Evolutionary conservation across 2,329 filamentous ascomycete genomes (phyloP), one percentile per base, ranked within the genome.

Genomic region (Daldinia sp.): DNA sequence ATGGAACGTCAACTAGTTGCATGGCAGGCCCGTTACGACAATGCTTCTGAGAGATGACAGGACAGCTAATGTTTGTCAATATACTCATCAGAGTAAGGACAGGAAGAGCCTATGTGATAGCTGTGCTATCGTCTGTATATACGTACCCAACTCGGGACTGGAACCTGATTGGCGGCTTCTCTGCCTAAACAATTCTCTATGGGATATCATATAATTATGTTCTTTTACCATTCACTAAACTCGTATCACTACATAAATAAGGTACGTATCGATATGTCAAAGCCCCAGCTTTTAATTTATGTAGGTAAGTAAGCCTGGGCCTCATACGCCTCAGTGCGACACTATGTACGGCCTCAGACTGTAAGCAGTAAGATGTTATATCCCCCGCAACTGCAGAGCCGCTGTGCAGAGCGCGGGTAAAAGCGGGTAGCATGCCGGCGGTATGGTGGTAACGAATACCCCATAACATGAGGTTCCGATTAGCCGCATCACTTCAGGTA

Each of bases 1-100:
- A 74, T 71, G 71, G 28, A n/a, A 12, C 51, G 7, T 3, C 1
- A 68, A 1, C 13, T 76, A 42, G 63, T 42, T 10, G 55, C 56
- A 28, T 76, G 74, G 75, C 61, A 75, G 3, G 37, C 23, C 10
- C 23, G 50, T 6, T 76, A 57, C 44, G n/a, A 58, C 4, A 42
- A 56, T 1, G 65, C 59, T 33, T 72, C 70, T 2, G 64, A 66
- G 28, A 54, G 30, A 9, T 55, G 37, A 50, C 56, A 30, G 9
- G 18, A 20, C 18, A 42, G 37, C 13, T 46, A 30, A n/a, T 28
- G 15, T 44, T 44, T 6, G 54, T 3, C 5, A 28, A 42, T 44
- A 26, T 23, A 28, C 23, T 28, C 44, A 28, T 20, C 44, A 15
- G 23, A 26, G 13, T 28, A 48, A 6, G 6, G 6, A 48, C 20